Conservation (phyloP, 495 filamentous ascomycete species). For the Penicillium dipodomyicola region DNA sequence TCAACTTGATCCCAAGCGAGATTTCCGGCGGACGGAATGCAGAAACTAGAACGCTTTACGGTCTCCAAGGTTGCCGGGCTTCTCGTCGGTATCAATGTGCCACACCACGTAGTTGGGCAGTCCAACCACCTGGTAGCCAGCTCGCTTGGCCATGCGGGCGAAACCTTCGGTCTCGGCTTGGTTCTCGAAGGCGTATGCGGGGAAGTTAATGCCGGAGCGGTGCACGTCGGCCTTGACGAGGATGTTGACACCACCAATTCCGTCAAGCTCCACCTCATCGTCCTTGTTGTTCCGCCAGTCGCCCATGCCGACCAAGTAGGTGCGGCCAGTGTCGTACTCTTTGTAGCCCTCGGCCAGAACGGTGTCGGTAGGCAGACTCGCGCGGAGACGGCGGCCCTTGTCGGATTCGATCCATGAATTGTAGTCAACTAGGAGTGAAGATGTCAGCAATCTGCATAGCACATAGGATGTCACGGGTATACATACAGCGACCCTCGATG, state of each 20-base stretch:
- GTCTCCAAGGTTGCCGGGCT: conserved; percentile 69
- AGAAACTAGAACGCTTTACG: conserved; percentile 42
- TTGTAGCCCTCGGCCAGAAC: conserved; percentile 93
- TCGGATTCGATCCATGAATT: conserved; percentile 98
- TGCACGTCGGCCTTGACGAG: conserved; percentile 97
- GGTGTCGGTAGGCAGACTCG: conserved; percentile 69
- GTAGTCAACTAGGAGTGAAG: conserved; percentile 72
- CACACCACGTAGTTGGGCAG: conserved; percentile 98
- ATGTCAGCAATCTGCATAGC: conserved; percentile 12
- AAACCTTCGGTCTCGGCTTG: conserved; percentile 99
- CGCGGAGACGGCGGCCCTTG: conserved; percentile 69
- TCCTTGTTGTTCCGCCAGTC: conserved; percentile 91
- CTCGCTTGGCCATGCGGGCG: conserved; percentile 96
- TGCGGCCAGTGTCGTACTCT: conserved; percentile 85
- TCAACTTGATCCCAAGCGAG: conserved; percentile 22
- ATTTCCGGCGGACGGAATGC: conserved; percentile 14
- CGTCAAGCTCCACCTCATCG: conserved; percentile 85
- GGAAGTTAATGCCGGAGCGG: conserved; percentile 95
- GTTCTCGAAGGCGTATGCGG: conserved; percentile 95
- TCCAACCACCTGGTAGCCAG: conserved; percentile 87
- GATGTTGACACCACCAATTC: conserved; percentile 96
- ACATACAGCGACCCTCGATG: conserved; percentile 91
- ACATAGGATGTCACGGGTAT: neutral
- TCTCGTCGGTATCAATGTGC: conserved; percentile 99
- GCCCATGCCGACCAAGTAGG: conserved; percentile 82